These are phyloP conservation scores for Epicoccum sorghinum DNA, from an alignment of 2,329 filamentous ascomycete genomes.

Conservation along the genomic window DNA sequence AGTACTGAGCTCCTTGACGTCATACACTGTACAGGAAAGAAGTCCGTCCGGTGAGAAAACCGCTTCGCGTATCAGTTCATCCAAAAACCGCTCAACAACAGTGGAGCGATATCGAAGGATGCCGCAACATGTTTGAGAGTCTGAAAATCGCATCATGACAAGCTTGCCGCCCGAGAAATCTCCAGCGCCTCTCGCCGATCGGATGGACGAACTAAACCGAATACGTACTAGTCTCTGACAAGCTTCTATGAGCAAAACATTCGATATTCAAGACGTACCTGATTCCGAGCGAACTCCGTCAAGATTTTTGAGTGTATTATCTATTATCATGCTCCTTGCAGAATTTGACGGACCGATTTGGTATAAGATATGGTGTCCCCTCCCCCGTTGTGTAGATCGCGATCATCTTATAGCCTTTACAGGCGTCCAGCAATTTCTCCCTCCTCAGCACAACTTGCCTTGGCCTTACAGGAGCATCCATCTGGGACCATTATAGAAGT, in stretches of 20 bases:
- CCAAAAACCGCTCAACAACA: constrained; percentile 6
- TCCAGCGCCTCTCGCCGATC: constrained; percentile 2
- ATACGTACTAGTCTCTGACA: background rate
- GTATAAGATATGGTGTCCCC: constrained; percentile 9
- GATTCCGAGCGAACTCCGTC: constrained; percentile 23
- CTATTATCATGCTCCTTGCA: constrained; percentile 8
- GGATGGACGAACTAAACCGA: background rate
- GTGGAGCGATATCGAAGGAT: constrained; percentile 13
- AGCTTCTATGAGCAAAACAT: constrained; percentile 6
- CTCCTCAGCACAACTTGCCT: background rate
- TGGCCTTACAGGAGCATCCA: background rate
- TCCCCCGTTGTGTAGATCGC: constrained; percentile 6
- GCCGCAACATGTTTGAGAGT: constrained; percentile 3
- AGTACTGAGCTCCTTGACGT: constrained; percentile 1
- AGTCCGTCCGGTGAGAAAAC: constrained; percentile 12
- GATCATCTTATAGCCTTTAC: constrained; percentile 1
- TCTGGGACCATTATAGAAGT: no score
- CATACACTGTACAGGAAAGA: constrained; percentile 3
- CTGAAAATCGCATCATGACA: constrained; percentile 5
- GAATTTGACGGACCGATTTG: constrained; percentile 5
- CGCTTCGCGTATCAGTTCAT: constrained; percentile 1
- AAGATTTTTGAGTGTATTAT: background rate
- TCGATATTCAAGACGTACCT: constrained; percentile 4
- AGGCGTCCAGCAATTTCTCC: constrained; percentile 4
- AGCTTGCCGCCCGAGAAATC: constrained; percentile 8